Evolutionary conservation across 208 protist genomes (phyloP).

Genomic region (Novymonas esmeraldas): DNA sequence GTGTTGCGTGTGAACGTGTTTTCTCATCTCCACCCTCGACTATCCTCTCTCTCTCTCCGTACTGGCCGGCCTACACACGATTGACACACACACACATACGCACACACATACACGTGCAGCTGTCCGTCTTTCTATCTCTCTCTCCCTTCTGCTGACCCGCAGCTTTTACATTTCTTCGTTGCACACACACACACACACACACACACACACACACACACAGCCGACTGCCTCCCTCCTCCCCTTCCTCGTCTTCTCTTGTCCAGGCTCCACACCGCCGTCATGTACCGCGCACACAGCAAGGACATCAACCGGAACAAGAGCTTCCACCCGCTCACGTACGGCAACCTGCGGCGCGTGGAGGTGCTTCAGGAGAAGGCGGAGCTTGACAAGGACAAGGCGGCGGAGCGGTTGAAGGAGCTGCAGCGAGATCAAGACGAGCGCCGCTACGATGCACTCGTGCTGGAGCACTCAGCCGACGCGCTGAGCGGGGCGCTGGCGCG

Average conservation of each 20-base stretch:
- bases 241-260: constrained; percentile 1
- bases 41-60: too few species aligned
- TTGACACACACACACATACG: neutral
- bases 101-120: neutral
- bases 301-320: constrained; percentile 92
- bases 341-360: constrained; percentile 80
- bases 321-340: constrained; percentile 84
- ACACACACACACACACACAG: neutral
- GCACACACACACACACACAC: neutral
- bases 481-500: constrained; percentile 39
- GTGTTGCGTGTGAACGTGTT: too few species aligned
- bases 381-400: constrained; percentile 32
- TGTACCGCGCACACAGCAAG: constrained; percentile 89
- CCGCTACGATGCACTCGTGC: constrained; percentile 76
- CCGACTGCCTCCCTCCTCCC: neutral
- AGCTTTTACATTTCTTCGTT: too few species aligned
- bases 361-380: constrained; percentile 51
- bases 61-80: too few species aligned
- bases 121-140: too few species aligned
- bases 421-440: constrained; percentile 73
- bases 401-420: constrained; percentile 58
- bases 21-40: too few species aligned
- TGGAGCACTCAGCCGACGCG: constrained; percentile 29
- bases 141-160: too few species aligned
- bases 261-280: too few species aligned